These are phyloP conservation scores for Candida silvicultrix DNA, from an alignment of 805 yeast species.

Conservation along the genomic window DNA sequence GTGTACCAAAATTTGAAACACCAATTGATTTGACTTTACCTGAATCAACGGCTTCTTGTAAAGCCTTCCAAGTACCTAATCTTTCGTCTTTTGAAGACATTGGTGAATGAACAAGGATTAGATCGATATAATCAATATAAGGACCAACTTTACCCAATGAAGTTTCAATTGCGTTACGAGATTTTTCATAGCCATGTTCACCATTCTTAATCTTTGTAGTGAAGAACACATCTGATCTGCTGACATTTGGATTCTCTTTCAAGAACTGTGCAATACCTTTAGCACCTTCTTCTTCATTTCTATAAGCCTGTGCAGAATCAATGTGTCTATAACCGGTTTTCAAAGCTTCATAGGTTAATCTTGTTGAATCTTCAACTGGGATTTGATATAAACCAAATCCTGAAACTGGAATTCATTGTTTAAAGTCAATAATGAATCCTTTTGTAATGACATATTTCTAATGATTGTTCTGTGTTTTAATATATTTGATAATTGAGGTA, in stretches of 20 bases:
- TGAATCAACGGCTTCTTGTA: constrained; percentile 60
- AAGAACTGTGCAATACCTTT: constrained; percentile 45
- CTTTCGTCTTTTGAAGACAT: constrained; percentile 38
- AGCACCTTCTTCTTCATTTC: constrained; percentile 65
- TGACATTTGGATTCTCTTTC: constrained; percentile 42
- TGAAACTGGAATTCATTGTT: constrained; percentile 62
- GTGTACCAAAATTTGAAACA: constrained; percentile 61
- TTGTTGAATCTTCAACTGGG: constrained; percentile 35
- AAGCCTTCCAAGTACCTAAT: constrained; percentile 60
- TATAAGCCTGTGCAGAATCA: constrained; percentile 66
- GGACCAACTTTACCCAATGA: constrained; percentile 10
- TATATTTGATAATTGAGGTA: no score
- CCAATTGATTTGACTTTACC: constrained; percentile 61
- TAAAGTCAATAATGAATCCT: constrained; percentile 25
- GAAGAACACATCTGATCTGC: constrained; percentile 55
- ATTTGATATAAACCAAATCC: constrained; percentile 63
- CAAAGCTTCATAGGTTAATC: constrained; percentile 47
- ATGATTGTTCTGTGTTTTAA: no score
- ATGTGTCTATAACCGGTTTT: constrained; percentile 65
- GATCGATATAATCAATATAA: constrained; percentile 55
- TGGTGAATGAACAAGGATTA: constrained; percentile 62
- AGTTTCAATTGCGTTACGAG: neutral
- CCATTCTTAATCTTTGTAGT: constrained; percentile 52
- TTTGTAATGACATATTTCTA: constrained; percentile 3
- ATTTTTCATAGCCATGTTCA: neutral